Evolutionary conservation across 441 rosid genomes (phyloP), one percentile per base, ranked within the genome.

Genomic region (Pelargonium citronellum): DNA sequence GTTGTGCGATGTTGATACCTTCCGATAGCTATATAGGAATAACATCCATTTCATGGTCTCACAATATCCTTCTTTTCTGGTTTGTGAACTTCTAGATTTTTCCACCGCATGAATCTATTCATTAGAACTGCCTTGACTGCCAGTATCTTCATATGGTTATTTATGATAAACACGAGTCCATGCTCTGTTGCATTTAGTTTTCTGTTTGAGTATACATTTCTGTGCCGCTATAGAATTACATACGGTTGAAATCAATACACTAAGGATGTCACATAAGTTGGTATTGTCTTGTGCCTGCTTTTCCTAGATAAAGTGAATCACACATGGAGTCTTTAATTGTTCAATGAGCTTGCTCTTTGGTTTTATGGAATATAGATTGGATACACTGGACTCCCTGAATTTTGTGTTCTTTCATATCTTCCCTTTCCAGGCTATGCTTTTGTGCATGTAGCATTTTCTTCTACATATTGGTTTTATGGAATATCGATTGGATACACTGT

Each of bases 361-460:
- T 30, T 63, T 62, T 30, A 13, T 27, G 17, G 41, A 62, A 61
- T 61, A 61, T 61, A 61, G 7, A 61, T 24, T 30, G 66, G n/a
- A 24, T 61, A 11, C 17, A 62, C n/a, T 7, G 19, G n/a, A 64
- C 20, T 10, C 20, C 15, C 46, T 62, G 67, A 34, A 13, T 64
- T 12, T 49, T n/a, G 22, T 51, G 19, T 37, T 41, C 69, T 39
- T 39, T 55, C 4, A 20, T 13, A 64, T 66, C 16, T 24, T 71
- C 7, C 51, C 66, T 69, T 74, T 55, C 16, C 27, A 12, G 12
- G 55, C 2, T 17, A 41, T 37, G 41, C 57, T 7, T 1, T 5
- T 22, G 30, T 11, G 3, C n/a, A 19, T 69, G 64, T 46, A 71
- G 68, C 15, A 19, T 75, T 71, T 66, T 71, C 58, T 51, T 44